phyloP scores from a whole-genome alignment of 2,329 filamentous ascomycete genomes.

The Stemphylium lycopersici region DNA sequence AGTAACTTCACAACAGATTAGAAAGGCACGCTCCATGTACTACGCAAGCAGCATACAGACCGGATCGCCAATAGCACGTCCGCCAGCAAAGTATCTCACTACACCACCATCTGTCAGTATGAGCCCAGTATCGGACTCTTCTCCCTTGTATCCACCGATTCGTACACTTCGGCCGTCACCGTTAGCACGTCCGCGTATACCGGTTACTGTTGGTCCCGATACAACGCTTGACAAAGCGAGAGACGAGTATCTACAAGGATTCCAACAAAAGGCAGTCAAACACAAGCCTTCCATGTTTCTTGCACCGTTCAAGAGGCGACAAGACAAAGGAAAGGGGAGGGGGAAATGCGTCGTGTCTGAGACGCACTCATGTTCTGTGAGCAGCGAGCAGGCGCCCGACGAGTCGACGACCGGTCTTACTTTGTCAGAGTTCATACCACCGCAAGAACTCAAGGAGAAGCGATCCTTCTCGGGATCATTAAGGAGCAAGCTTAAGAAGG shows the following conservation, averaged over 20 bases:
- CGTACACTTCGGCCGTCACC: conserved; percentile 25
- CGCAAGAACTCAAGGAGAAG: conserved; percentile 58
- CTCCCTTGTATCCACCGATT: not conserved
- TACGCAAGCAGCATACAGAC: conserved; percentile 48
- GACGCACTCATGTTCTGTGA: conserved; percentile 18
- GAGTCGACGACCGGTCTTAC: conserved; percentile 18
- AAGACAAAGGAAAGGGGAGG: conserved; percentile 35
- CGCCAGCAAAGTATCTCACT: conserved; percentile 41
- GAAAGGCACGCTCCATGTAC: conserved; percentile 49
- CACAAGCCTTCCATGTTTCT: conserved; percentile 54
- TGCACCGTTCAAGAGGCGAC: conserved; percentile 53
- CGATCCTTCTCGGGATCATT: conserved; percentile 68
- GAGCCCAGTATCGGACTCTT: conserved; percentile 11
- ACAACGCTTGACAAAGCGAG: conserved; percentile 44
- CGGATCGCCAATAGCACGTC: conserved; percentile 44
- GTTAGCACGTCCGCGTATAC: conserved; percentile 30
- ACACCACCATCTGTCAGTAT: conserved; percentile 24
- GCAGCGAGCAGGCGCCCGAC: conserved; percentile 12
- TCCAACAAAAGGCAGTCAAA: conserved; percentile 50
- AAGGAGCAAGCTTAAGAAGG: conserved; percentile 65
- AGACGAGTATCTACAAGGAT: conserved; percentile 50
- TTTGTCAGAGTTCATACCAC: conserved; percentile 31
- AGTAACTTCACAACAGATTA: conserved; percentile 42
- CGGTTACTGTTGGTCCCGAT: conserved; percentile 31
- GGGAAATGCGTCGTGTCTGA: conserved; percentile 23